Evolutionary conservation across 129 eudicot genomes (phyloP).

Genomic region (Ambrosia trifida): DNA sequence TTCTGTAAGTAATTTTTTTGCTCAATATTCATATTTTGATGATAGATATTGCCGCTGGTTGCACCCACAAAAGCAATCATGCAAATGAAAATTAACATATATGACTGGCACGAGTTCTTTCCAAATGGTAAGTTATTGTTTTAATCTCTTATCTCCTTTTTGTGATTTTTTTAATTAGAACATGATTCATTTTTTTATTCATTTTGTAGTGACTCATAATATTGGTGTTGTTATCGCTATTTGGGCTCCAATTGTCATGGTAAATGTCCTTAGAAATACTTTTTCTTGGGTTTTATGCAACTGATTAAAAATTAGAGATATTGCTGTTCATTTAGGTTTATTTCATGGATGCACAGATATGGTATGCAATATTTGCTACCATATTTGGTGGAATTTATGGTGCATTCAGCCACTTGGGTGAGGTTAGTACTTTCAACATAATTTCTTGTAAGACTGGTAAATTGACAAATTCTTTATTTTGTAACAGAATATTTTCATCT

Average conservation of each 20-base stretch:
- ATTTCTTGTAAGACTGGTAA: background rate
- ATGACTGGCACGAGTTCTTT: constrained; percentile 96
- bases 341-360: constrained; percentile 97
- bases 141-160: constrained; percentile 1
- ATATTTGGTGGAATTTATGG: constrained; percentile 92
- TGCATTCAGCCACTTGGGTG: constrained; percentile 99
- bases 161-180: constrained; percentile 16
- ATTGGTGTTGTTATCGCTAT: constrained; percentile 79
- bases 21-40: constrained; percentile 30
- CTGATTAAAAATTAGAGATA: constrained; percentile 16
- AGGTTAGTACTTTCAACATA: constrained; percentile 53
- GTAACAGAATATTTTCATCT: constrained; percentile 15
- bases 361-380: constrained; percentile 92
- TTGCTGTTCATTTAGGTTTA: constrained; percentile 58
- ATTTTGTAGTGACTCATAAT: constrained; percentile 67
- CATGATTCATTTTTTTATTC: constrained; percentile 16
- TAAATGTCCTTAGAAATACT: constrained; percentile 34
- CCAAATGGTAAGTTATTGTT: constrained; percentile 63
- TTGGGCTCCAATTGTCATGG: constrained; percentile 95
- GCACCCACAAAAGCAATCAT: constrained; percentile 77
- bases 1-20: background rate
- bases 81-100: constrained; percentile 50
- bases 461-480: background rate
- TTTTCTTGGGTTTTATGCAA: constrained; percentile 19
- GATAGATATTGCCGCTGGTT: constrained; percentile 84